Evolutionary conservation across 768 basidiomycete genomes (phyloP).

Genomic region (Serendipita sp.): DNA sequence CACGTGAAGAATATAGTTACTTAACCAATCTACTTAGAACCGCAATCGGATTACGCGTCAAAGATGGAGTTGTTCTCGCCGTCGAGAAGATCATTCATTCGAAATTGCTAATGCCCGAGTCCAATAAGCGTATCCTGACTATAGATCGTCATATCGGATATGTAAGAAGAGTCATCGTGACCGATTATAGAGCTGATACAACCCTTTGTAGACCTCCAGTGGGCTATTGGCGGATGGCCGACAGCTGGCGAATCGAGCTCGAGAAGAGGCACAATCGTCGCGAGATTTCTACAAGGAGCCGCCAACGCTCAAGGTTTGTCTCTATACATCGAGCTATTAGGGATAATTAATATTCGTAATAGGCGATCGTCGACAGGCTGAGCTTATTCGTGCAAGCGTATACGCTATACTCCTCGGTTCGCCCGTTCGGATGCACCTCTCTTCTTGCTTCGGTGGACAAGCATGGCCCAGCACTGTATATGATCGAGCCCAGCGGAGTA

Average conservation of each 20-base stretch:
- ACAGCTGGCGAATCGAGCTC: conserved; percentile 67
- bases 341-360: background rate
- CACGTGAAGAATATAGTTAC: background rate
- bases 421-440: conserved; percentile 91
- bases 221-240: conserved; percentile 89
- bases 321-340: background rate
- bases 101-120: conserved; percentile 84
- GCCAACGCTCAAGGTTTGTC: conserved; percentile 59
- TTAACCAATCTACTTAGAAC: conserved; percentile 37
- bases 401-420: conserved; percentile 94
- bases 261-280: conserved; percentile 65
- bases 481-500: conserved; percentile 90
- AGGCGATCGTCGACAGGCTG: conserved; percentile 60
- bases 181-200: conserved; percentile 1
- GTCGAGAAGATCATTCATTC: conserved; percentile 98
- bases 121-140: conserved; percentile 85
- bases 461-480: conserved; percentile 69
- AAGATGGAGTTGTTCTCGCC: conserved; percentile 86
- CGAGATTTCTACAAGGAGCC: conserved; percentile 60
- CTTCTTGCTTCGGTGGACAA: conserved; percentile 84
- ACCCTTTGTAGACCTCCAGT: conserved; percentile 57
- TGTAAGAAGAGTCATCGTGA: conserved; percentile 28
- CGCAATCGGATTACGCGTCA: conserved; percentile 88
- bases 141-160: conserved; percentile 89
- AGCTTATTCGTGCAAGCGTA: conserved; percentile 88